Evolutionary conservation across 1,284 basidiomycete species (phyloP).

Genomic region (Vanrija pseudolonga): DNA sequence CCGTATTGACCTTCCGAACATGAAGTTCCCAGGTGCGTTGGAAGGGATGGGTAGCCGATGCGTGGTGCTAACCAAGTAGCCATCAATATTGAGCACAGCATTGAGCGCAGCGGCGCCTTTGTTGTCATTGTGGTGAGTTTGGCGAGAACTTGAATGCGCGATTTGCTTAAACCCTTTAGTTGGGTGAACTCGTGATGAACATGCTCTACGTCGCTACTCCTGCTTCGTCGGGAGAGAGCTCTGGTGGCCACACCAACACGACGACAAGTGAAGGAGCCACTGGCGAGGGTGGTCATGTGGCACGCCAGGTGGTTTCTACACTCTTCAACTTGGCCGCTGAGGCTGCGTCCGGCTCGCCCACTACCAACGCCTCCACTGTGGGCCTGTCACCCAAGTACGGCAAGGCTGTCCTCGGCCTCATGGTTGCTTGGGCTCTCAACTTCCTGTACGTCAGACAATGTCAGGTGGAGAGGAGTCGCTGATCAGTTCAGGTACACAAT

Average conservation of each 20-base stretch:
- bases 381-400: slow-evolving; percentile 39
- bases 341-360: slow-evolving; percentile 6
- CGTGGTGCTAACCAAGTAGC: slow-evolving; percentile 20
- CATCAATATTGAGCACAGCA: slow-evolving; percentile 51
- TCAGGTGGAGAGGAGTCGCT: background rate
- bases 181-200: slow-evolving; percentile 29
- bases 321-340: slow-evolving; percentile 25
- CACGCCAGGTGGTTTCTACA: background rate
- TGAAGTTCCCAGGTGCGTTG: slow-evolving; percentile 12
- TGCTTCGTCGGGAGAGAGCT: slow-evolving; percentile 16
- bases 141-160: background rate
- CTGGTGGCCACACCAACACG: too few relatives aligned
- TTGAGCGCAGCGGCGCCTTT: slow-evolving; percentile 48
- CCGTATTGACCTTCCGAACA: background rate
- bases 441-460: slow-evolving; percentile 43
- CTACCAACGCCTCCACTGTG: slow-evolving; percentile 1
- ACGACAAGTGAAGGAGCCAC: background rate
- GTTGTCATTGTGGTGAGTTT: slow-evolving; percentile 43
- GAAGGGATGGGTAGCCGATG: too few relatives aligned
- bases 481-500: slow-evolving; percentile 21
- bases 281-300: background rate
- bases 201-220: slow-evolving; percentile 9
- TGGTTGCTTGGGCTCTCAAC: slow-evolving; percentile 50
- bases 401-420: slow-evolving; percentile 44
- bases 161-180: slow-evolving; percentile 6